Conservation (phyloP, 1,284 basidiomycete species). For the Mycosarcoma mackinlayi region DNA sequence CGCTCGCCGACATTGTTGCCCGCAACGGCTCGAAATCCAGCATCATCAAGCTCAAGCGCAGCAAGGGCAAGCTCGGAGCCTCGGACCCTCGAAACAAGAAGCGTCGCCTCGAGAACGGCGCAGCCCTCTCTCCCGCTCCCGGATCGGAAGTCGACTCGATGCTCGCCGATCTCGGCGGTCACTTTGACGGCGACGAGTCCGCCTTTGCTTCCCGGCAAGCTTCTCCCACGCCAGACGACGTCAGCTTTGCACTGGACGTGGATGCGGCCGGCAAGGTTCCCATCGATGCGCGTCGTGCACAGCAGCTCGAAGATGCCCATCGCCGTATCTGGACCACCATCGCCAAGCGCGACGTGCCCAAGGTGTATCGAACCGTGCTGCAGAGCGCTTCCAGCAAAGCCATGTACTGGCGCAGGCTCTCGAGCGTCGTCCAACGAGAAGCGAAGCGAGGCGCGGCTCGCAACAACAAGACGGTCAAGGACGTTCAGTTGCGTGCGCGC, state of each 20-base stretch:
- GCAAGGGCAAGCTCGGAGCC: conserved; percentile 39
- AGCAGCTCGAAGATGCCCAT: conserved; percentile 65
- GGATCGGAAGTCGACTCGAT: conserved; percentile 38
- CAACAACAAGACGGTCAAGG: conserved; percentile 85
- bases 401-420: conserved; percentile 80
- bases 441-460: conserved; percentile 83
- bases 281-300: conserved; percentile 55
- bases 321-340: conserved; percentile 66
- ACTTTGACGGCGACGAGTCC: conserved; percentile 40
- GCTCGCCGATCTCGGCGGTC: conserved; percentile 35
- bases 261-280: conserved; percentile 54
- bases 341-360: conserved; percentile 67
- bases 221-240: conserved; percentile 37
- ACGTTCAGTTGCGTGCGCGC: conserved; percentile 86
- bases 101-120: conserved; percentile 35
- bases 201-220: conserved; percentile 36
- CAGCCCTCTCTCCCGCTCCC: conserved; percentile 35
- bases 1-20: conserved; percentile 42
- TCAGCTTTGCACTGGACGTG: conserved; percentile 35
- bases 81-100: conserved; percentile 33
- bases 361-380: conserved; percentile 65
- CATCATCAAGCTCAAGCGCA: conserved; percentile 54
- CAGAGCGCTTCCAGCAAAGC: conserved; percentile 62
- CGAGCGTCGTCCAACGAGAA: conserved; percentile 80
- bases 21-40: conserved; percentile 28